Base-by-base conservation (phyloP, 2,329 filamentous ascomycete species). In the Sarocladium strictum region DNA sequence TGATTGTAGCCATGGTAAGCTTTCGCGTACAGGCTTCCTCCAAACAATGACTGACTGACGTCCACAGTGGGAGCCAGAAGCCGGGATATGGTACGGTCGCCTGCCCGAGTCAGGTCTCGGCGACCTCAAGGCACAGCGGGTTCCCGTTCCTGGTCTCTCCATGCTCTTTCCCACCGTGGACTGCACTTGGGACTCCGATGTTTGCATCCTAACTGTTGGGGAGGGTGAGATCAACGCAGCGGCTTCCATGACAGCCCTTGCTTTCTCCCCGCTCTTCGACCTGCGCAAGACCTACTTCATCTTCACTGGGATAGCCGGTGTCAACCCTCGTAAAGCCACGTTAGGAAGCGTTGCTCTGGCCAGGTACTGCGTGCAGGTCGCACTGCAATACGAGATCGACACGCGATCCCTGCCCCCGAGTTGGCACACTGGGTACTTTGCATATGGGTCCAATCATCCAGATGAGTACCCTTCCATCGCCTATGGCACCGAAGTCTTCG, bases 181-280 rank as follows among this genome's bases (percentile, higher is more conserved):
- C 65, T 92, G 87, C 67, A 84, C 81, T 0, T 69, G 70, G 11
- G 70, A 83, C 60, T 73, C 78, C 27, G 73, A 76, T 2, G 71
- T 91, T 49, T 91, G 88, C 68, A 86, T 90, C 63, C 61, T 89
- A 45, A 82, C 83, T 9, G 81, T 83, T 1, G 86, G 86, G 55
- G 84, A 86, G 66, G 76, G 77, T 10, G 86, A 90, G 69, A 89
- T 91, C 72, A 92, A 91, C 64, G 86, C 88, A 0, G 88, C 88
- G 0, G 70, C 79, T 6, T 84, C 84, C 0, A 77, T 88, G 57
- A 77, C 77, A 47, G 80, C 87, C 0, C 73, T 90, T 10, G 72
- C 80, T n/a, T 75, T 85, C 14, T 86, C 82, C 0, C 65, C 72
- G 1, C 63, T 71, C 11, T 89, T 91, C 66, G 77, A 90, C 67